Percentiles rank a stretch among this genome's conserved stretches.
Evolutionary conservation across 2,329 filamentous ascomycete species (phyloP).

Genomic region (Pseudogymnoascus sp.): DNA sequence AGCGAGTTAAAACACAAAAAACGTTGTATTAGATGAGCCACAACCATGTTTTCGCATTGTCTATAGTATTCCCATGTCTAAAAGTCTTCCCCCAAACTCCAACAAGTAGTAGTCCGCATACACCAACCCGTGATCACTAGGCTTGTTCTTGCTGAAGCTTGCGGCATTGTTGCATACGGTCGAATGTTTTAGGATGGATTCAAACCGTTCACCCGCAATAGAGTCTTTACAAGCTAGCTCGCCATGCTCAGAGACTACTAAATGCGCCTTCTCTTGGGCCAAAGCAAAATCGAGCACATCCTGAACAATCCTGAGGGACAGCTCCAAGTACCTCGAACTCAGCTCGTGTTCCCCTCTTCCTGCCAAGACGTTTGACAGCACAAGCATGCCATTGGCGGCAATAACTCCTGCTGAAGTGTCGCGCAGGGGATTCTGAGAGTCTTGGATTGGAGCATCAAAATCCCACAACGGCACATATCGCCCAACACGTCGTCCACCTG

Average conservation of each 20-base stretch:
- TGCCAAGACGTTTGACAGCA: slow-evolving; percentile 22
- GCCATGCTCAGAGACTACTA: too few species aligned
- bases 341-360: not conserved
- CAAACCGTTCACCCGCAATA: too few species aligned
- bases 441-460: slow-evolving; percentile 41
- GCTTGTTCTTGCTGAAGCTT: slow-evolving; percentile 7
- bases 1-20: too few species aligned
- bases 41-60: too few species aligned
- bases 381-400: slow-evolving; percentile 34
- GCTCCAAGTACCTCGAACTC: too few species aligned
- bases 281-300: too few species aligned
- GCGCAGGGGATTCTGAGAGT: slow-evolving; percentile 25
- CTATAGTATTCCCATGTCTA: not conserved
- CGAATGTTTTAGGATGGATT: not conserved
- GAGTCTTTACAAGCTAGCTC: too few species aligned
- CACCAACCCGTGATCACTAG: slow-evolving; percentile 19
- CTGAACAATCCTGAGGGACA: too few species aligned
- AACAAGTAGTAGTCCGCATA: slow-evolving; percentile 23
- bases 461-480: slow-evolving; percentile 34
- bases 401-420: slow-evolving; percentile 35
- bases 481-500: slow-evolving; percentile 13
- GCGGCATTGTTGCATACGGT: slow-evolving; percentile 18
- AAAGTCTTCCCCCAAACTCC: slow-evolving; percentile 19
- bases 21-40: too few species aligned
- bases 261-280: too few species aligned